A percentile compares a stretch with the other conserved stretches of the same genome.
Evolutionary conservation across 1,284 basidiomycete genomes (phyloP).

Genomic region (Ceratobasidium sp.): DNA sequence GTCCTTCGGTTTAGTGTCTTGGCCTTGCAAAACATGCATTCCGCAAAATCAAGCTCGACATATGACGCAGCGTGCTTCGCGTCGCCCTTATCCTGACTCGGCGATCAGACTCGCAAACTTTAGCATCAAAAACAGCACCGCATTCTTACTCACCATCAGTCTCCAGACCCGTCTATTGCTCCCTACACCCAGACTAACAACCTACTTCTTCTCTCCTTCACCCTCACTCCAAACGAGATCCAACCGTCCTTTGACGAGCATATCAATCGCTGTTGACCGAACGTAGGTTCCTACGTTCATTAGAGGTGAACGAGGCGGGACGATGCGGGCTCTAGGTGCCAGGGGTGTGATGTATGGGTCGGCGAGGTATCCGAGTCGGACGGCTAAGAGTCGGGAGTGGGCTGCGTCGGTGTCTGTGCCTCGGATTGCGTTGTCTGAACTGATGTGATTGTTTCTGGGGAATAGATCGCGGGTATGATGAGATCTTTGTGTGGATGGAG

Average conservation of each 20-base stretch:
- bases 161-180: constrained; percentile 96
- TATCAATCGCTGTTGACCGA: constrained; percentile 84
- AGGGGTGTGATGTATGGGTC: constrained; percentile 79
- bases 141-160: constrained; percentile 73
- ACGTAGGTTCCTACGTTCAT: constrained; percentile 97
- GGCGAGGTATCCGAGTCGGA: constrained; percentile 76
- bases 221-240: constrained; percentile 54
- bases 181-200: constrained; percentile 90
- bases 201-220: constrained; percentile 65
- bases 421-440: constrained; percentile 72
- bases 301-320: constrained; percentile 80
- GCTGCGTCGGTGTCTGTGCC: constrained; percentile 81
- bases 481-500: not conserved
- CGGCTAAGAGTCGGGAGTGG: constrained; percentile 83
- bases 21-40: constrained; percentile 86
- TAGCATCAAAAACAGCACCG: not conserved
- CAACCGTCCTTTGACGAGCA: constrained; percentile 81
- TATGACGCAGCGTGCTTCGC: constrained; percentile 68
- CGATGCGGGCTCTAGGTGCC: constrained; percentile 72
- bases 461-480: not conserved
- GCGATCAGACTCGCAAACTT: constrained; percentile 53
- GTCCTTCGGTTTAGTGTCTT: constrained; percentile 75
- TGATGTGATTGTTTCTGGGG: constrained; percentile 13
- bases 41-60: constrained; percentile 91
- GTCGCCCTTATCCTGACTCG: constrained; percentile 59